Base-by-base conservation (phyloP, 179 eudicot species). In the Amaranthus tricolor region DNA sequence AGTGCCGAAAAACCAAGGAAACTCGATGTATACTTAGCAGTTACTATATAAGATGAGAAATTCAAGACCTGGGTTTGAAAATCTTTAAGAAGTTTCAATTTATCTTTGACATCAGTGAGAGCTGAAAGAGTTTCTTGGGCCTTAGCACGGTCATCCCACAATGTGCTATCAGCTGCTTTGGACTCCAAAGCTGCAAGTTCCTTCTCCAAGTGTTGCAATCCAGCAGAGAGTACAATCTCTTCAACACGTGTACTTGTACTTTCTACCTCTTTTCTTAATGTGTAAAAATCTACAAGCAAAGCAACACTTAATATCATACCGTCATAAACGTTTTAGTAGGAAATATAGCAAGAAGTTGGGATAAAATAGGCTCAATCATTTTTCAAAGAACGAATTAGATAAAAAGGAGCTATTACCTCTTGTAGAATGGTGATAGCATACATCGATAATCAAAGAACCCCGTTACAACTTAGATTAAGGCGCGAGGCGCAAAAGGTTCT, bases 91-190 rank as follows among this genome's bases (percentile, higher is more conserved):
- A 85, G 89, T 75, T 85, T 88, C 62, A 94, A 70, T 82, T 84
- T 90, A 74, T 92, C 96, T 82, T 90, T 94, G 78, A 90, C 88
- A 82, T 94, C 97, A 31, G 88, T 94, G 68, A 94, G 79, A 68
- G 93, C 82, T 75, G 85, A 83, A 77, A 94, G 96, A 52, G 85
- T 94, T 83, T 92, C 84, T 85, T 94, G 98, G 61, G 98, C 98
- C 80, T 85, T 87, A 73, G 81, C 82, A 71, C 87, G 96, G 71
- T 94, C 97, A 89, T 94, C 98, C 98, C 98, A 94, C 74, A 94
- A 81, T 65, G 91, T 79, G 83, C 81, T 87, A 62, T 89, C 91
- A 15, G 92, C 85, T 48, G 96, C 80, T 82, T 89, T 89, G 72
- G 73, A 86, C 81, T 94, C 98, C 79, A 94, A 85, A 54, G 62